A percentile compares a stretch with the other conserved stretches of the same genome.
These are phyloP conservation scores for Cyberlindnera sargentensis DNA, from an alignment of 805 yeast genomes.

Conservation along the genomic window DNA sequence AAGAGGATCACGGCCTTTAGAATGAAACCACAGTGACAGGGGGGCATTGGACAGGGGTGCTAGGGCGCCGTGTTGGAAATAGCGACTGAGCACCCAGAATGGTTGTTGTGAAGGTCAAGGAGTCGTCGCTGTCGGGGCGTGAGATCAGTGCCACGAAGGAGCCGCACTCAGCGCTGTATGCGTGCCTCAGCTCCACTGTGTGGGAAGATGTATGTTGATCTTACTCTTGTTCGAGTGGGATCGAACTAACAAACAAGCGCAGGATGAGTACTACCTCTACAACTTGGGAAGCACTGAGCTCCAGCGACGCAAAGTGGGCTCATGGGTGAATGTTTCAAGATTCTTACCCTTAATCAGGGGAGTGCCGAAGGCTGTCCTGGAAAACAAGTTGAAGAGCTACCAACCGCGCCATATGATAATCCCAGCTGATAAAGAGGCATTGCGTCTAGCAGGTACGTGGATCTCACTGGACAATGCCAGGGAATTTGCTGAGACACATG, in stretches of 20 bases:
- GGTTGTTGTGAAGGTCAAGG: slow-evolving; percentile 1
- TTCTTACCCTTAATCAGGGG: slow-evolving; percentile 1
- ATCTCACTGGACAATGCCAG: slow-evolving; percentile 18
- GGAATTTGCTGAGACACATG: slow-evolving; percentile 13
- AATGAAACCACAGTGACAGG: no score
- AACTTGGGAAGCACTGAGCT: not conserved
- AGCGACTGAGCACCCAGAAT: not conserved
- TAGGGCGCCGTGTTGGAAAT: no score
- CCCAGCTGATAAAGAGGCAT: not conserved
- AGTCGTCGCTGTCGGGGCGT: not conserved
- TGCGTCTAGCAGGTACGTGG: slow-evolving; percentile 18
- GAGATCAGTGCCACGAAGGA: slow-evolving; percentile 1
- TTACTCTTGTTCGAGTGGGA: not conserved
- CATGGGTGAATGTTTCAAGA: slow-evolving; percentile 7
- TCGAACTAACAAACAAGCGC: not conserved
- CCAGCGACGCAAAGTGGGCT: slow-evolving; percentile 6
- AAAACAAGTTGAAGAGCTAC: not conserved
- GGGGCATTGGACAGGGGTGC: no score
- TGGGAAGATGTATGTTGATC: not conserved
- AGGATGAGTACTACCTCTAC: slow-evolving; percentile 6
- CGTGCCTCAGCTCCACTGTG: not conserved
- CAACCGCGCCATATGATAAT: not conserved
- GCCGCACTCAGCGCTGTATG: not conserved
- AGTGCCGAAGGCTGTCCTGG: not conserved
- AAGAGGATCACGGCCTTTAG: no score